Conservation (phyloP, 2,329 filamentous ascomycete species). For the Cyphellophora attinorum region DNA sequence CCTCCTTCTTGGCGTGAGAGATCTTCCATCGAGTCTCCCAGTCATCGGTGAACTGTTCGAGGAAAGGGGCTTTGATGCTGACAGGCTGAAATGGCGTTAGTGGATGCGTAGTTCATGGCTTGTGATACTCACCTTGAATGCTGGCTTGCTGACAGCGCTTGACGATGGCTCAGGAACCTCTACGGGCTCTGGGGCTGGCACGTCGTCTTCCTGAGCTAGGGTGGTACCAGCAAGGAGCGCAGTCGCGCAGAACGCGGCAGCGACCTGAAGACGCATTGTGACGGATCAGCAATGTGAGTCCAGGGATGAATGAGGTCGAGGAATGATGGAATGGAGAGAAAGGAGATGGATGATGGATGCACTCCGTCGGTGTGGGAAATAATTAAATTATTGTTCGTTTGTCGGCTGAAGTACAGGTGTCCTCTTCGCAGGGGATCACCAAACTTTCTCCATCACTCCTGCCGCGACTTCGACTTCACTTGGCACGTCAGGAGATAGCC, state of each 20-base stretch:
- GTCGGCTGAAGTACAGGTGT: slow-evolving; percentile 16
- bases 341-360: neutral
- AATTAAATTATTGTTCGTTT: too few relatives aligned
- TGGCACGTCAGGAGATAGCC: neutral
- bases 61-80: slow-evolving; percentile 79
- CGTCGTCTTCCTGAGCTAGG: slow-evolving; percentile 57
- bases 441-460: neutral
- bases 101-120: slow-evolving; percentile 1
- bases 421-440: slow-evolving; percentile 10
- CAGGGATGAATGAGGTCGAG: too few relatives aligned
- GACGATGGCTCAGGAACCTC: slow-evolving; percentile 40
- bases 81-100: slow-evolving; percentile 56
- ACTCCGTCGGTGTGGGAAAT: too few relatives aligned
- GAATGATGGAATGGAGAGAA: slow-evolving; percentile 3
- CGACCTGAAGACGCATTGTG: slow-evolving; percentile 78
- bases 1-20: slow-evolving; percentile 94
- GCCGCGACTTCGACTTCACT: neutral
- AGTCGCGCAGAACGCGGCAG: slow-evolving; percentile 58
- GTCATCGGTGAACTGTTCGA: slow-evolving; percentile 96
- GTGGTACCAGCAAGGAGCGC: slow-evolving; percentile 59
- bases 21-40: slow-evolving; percentile 92
- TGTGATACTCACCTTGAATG: slow-evolving; percentile 69
- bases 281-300: slow-evolving; percentile 15
- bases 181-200: slow-evolving; percentile 53
- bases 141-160: slow-evolving; percentile 57